Evolutionary conservation across 306 rosid species (phyloP).

Genomic region (Glycine tomentella): DNA sequence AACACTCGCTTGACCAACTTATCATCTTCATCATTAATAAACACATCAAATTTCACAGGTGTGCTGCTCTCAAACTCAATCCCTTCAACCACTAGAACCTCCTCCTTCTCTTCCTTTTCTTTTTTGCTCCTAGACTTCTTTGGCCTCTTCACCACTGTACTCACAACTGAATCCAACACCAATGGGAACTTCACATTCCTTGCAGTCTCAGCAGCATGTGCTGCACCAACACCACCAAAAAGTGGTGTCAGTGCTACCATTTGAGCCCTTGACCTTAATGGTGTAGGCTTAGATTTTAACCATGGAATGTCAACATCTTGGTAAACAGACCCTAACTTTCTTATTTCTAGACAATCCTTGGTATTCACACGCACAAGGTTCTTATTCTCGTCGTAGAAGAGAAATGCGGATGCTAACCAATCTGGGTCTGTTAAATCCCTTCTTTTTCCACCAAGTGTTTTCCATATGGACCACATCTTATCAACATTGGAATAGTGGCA

Average conservation of each 20-base stretch:
- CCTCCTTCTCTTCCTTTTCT: constrained; percentile 62
- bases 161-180: constrained; percentile 50
- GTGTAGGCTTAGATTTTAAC: constrained; percentile 58
- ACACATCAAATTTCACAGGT: constrained; percentile 72
- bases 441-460: constrained; percentile 57
- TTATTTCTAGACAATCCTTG: constrained; percentile 64
- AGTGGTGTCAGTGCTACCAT: not conserved
- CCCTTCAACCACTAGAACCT: constrained; percentile 61
- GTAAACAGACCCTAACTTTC: constrained; percentile 61
- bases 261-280: constrained; percentile 21
- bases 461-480: constrained; percentile 77
- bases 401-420: constrained; percentile 69
- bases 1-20: constrained; percentile 32
- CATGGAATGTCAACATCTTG: constrained; percentile 75
- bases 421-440: constrained; percentile 54
- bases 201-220: constrained; percentile 53
- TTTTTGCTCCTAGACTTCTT: constrained; percentile 55
- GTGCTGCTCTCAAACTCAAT: constrained; percentile 62
- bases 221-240: constrained; percentile 37
- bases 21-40: constrained; percentile 76
- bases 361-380: constrained; percentile 66
- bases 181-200: constrained; percentile 47
- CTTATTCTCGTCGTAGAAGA: constrained; percentile 76
- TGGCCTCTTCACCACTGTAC: constrained; percentile 63
- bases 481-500: constrained; percentile 73